Evolutionary conservation across 1,284 basidiomycete species (phyloP), one percentile per base, ranked within the genome.

Genomic region (Phylloporus sp.): DNA sequence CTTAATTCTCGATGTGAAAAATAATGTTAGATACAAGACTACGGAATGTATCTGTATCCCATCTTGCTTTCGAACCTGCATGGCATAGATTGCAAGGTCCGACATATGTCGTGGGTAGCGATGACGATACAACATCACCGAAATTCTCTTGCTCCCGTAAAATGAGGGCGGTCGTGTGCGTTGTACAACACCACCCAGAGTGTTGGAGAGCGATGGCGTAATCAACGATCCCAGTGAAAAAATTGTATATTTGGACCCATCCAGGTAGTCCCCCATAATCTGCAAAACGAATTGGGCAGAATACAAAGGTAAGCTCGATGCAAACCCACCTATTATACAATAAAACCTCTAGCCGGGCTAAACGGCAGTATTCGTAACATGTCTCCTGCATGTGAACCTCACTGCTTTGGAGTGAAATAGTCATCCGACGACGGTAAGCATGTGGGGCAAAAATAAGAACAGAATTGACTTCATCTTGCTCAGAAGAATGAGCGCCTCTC

Each of bases 131-230:
- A 50, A 29, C 26, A 34, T 68, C 68, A 40, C 63, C 49, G 65
- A 49, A 52, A 6, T 60, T 46, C 65, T 91, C 69, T 91, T 78
- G 91, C 91, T 94, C 90, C 82, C 86, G 76, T 92, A 92, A 93
- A 94, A 94, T 94, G 90, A 93, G 91, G 86, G 88, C 88, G 84
- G 80, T 81, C 89, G 89, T 87, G 87, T 92, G 73, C 73, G 67
- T 72, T 70, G 63, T 61, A 73, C 66, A 82, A 88, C 91, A 89
- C 84, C 86, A 87, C 85, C 90, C 92, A 93, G 92, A 94, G 92
- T 94, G 92, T 93, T 82, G 83, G 83, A 84, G 91, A 93, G 91
- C 91, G 49, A 60, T 22, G 4, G 39, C n/a, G 40, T 29, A 24
- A 18, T 37, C 26, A 56, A 55, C n/a, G n/a, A n/a, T n/a, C n/a